Base-by-base conservation (phyloP, 305 asterid species). In the Stenogyne calaminthoides region DNA sequence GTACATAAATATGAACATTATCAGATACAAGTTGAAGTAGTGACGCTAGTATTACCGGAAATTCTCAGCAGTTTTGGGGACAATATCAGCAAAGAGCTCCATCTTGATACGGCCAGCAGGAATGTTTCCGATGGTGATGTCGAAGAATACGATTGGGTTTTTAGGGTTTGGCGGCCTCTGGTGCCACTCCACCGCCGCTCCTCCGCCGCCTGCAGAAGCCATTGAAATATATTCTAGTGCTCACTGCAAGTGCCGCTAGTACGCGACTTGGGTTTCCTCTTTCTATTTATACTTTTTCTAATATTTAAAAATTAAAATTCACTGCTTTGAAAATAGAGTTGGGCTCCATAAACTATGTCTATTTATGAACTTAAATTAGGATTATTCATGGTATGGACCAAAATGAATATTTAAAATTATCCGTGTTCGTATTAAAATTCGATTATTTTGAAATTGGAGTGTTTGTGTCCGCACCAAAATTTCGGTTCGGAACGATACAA, bases 31-130 rank as follows among this genome's bases (percentile, higher is more conserved):
- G 8, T 14, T 19, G 32, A 39, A 65, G 15, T 46, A 15, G 16
- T 16, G 14, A 27, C 47, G 5, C 4, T 40, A 39, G 63, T 18
- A 49, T 55, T 71, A 91, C 97, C 99, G 82, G 80, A 94, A 94
- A 82, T 94, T 94, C 76, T 94, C 99, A 1, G 97, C 96, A n/a
- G 96, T 87, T 89, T 86, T 92, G 64, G 98, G 98, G 80, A 86
- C 80, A 70, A 94, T 87, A 80, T 94, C 99, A 69, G 98, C 96
- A 78, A 94, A 94, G 9, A 94, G 97, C 84, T 94, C 99, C 95
- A 94, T 94, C 81, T 89, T 94, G 76, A 94, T 88, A 55, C 99
- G 99, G 79, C 98, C 98, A 69, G 99, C 97, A 49, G 97, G 98
- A 16, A 94, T 88, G 64, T 80, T 89, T 6, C 97, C 98, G 78